Conservation (phyloP, 1,139 yeast genomes). For the Yamadazyma friedrichii region DNA sequence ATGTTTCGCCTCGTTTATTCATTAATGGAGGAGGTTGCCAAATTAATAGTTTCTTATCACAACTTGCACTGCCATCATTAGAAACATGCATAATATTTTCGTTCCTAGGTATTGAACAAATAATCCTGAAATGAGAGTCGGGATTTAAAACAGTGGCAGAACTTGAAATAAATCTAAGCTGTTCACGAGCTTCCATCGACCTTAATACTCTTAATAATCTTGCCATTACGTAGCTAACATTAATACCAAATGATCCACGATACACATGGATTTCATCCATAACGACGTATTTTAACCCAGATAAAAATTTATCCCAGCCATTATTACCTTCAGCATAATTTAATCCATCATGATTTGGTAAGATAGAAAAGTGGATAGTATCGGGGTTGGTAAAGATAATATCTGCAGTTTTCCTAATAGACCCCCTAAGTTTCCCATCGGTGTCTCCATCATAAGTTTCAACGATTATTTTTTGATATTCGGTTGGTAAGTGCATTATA, state of each 20-base stretch:
- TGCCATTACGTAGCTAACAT: slow-evolving; percentile 83
- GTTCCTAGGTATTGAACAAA: slow-evolving; percentile 60
- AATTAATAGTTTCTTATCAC: slow-evolving; percentile 67
- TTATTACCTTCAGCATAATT: slow-evolving; percentile 13
- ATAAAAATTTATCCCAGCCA: slow-evolving; percentile 70
- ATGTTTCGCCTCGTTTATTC: slow-evolving; percentile 54
- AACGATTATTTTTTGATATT: slow-evolving; percentile 39
- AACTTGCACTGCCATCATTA: slow-evolving; percentile 87
- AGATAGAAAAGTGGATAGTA: slow-evolving; percentile 78
- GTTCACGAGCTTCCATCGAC: slow-evolving; percentile 20
- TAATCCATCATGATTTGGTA: slow-evolving; percentile 61
- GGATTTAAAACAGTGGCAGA: slow-evolving; percentile 91
- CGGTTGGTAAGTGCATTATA: slow-evolving; percentile 43
- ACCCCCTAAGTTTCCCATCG: slow-evolving; percentile 48
- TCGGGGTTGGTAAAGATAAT: slow-evolving; percentile 95
- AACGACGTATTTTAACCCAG: slow-evolving; percentile 67
- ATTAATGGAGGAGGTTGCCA: slow-evolving; percentile 80
- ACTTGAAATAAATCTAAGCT: slow-evolving; percentile 68
- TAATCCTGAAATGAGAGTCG: slow-evolving; percentile 59
- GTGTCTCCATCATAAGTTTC: slow-evolving; percentile 97
- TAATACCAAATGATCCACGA: slow-evolving; percentile 87
- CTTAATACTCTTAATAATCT: slow-evolving; percentile 42
- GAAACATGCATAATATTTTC: slow-evolving; percentile 51
- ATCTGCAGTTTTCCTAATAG: slow-evolving; percentile 61
- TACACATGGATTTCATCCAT: slow-evolving; percentile 91